Conservation (phyloP, 768 basidiomycete genomes). For the Lactarius indigo region DNA sequence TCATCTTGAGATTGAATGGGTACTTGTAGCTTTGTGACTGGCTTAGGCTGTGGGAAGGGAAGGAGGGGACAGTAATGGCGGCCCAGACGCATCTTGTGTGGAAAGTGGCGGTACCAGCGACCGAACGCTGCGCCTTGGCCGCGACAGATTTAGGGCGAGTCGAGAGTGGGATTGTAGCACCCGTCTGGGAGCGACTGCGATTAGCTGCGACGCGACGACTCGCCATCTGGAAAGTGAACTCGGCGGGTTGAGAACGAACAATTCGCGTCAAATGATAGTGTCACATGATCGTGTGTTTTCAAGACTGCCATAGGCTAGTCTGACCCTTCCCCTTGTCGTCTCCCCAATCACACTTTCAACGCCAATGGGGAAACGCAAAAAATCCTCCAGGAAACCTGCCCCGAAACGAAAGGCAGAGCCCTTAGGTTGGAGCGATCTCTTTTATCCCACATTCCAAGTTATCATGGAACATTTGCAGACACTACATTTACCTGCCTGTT, state of each 20-base stretch:
- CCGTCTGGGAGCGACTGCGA: conserved; percentile 41
- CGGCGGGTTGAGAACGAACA: conserved; percentile 18
- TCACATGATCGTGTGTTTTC: conserved; percentile 12
- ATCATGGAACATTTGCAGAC: conserved; percentile 42
- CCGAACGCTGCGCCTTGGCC: conserved; percentile 39
- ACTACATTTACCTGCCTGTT: conserved; percentile 83
- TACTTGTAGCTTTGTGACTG: conserved; percentile 26
- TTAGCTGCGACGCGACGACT: conserved; percentile 55
- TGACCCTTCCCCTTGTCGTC: neutral
- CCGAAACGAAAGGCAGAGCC: conserved; percentile 65
- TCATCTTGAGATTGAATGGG: conserved; percentile 34
- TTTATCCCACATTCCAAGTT: conserved; percentile 4
- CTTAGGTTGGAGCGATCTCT: conserved; percentile 49
- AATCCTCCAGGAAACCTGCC: conserved; percentile 78
- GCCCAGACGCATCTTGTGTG: conserved; percentile 26
- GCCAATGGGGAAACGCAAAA: conserved; percentile 86
- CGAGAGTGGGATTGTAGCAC: conserved; percentile 31
- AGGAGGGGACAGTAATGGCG: conserved; percentile 5
- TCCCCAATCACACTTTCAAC: conserved; percentile 11
- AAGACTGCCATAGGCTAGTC: neutral
- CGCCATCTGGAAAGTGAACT: conserved; percentile 45
- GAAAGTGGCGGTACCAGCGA: conserved; percentile 28
- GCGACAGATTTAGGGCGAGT: conserved; percentile 47
- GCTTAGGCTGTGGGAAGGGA: conserved; percentile 1
- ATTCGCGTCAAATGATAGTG: conserved; percentile 23